A percentile compares a stretch with the other conserved stretches of the same genome.
Evolutionary conservation across 768 basidiomycete species (phyloP).

Genomic region (Zangia roseola): DNA sequence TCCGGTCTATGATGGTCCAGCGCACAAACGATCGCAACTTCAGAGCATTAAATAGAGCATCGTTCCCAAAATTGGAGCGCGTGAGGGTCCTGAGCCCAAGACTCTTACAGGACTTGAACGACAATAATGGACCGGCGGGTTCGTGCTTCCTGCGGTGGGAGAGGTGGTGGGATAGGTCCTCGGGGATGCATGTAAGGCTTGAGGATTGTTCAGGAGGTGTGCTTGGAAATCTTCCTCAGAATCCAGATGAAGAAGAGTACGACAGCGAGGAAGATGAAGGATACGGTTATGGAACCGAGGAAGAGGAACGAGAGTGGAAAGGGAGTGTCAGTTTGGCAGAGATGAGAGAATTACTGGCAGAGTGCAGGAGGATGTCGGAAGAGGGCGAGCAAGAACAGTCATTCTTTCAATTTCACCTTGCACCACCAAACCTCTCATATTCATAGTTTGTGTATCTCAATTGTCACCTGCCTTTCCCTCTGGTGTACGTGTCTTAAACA

Average conservation of each 20-base stretch:
- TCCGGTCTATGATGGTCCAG: conserved; percentile 44
- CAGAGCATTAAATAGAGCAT: conserved; percentile 43
- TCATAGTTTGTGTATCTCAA: conserved; percentile 2
- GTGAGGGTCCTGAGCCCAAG: conserved; percentile 57
- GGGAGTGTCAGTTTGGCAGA: conserved; percentile 37
- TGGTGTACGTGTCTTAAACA: conserved; percentile 70
- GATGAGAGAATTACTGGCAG: conserved; percentile 53
- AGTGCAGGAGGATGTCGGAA: conserved; percentile 49
- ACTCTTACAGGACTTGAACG: conserved; percentile 58
- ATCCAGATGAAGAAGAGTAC: conserved; percentile 33
- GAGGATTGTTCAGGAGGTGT: conserved; percentile 75
- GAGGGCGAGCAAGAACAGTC: conserved; percentile 31
- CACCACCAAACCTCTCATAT: conserved; percentile 7
- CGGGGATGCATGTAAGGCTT: conserved; percentile 49
- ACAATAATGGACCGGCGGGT: conserved; percentile 47
- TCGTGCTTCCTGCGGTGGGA: conserved; percentile 55
- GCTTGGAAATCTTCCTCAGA: conserved; percentile 45
- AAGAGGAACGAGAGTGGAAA: conserved; percentile 31
- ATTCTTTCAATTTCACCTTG: conserved; percentile 18
- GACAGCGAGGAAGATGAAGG: conserved; percentile 34
- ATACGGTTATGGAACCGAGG: conserved; percentile 32
- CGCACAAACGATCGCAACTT: conserved; percentile 69
- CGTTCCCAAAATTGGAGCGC: conserved; percentile 61
- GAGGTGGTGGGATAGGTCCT: conserved; percentile 62
- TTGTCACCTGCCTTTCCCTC: conserved; percentile 57